Base-by-base conservation (phyloP, 257 asterid species). In the Thymus quinquecostatus region DNA sequence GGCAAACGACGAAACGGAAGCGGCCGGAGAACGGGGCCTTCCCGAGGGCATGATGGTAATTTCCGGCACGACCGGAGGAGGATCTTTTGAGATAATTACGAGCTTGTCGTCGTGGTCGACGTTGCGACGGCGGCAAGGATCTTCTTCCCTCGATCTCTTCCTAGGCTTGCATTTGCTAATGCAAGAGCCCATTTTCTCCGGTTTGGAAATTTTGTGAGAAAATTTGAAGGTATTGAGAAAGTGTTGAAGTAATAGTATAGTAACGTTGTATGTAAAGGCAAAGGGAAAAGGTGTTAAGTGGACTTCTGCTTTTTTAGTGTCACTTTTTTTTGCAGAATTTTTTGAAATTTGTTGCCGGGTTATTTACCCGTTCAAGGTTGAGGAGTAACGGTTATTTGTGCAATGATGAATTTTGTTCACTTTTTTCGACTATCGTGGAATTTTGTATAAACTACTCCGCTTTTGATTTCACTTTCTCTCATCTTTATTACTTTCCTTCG, bases 131-230 rank as follows among this genome's bases (percentile, higher is more conserved):
- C 57, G 59, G 57, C 7, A 48, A 45, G 6, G 11, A 4, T 58
- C 62, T 11, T 82, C 80, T 41, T 81, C 69, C 66, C 73, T 82
- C 72, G 50, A 28, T 60, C 78, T 68, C 71, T 79, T 88, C 78
- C 84, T 87, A 6, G 90, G 77, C 32, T 34, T 86, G 83, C 93
- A 86, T 81, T 90, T 88, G 82, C 97, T 88, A 65, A 91, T 81
- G 92, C 97, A 91, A 81, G 92, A 82, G 28, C 97, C 97, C 97
- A 90, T 90, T 74, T 58, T 74, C 61, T 28, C n/a, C 6, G 8
- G 6, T 43, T 8, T 44, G 6, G 30, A 33, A 6, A 8, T 70
- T 44, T 43, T 64, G 43, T n/a, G 54, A 67, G 66, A 78, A 56
- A 13, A 40, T 8, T 70, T 75, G 81, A 45, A 68, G 58, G 49